Evolutionary conservation across 2,329 filamentous ascomycete species (phyloP).

Genomic region (Aspergillus fumigatus): DNA sequence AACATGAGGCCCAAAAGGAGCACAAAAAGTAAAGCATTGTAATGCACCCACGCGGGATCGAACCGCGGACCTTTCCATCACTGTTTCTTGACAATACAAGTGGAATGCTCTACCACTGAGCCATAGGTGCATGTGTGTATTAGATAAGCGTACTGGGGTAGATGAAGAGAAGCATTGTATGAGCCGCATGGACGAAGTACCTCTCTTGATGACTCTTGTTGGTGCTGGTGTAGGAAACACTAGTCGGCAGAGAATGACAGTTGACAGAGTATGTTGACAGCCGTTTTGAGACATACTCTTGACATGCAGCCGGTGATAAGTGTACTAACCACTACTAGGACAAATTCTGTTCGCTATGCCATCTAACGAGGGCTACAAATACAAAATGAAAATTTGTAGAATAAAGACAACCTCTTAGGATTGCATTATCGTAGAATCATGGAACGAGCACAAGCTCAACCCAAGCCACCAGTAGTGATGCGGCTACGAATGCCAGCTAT

Average conservation of each 20-base stretch:
- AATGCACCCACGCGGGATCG: not conserved
- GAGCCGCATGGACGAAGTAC: not conserved
- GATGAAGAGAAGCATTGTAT: not conserved
- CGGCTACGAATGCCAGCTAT: not conserved
- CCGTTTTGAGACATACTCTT: not conserved
- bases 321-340: not conserved
- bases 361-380: not conserved
- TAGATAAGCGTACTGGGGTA: not conserved
- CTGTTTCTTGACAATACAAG: not conserved
- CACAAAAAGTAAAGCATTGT: not conserved
- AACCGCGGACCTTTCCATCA: not conserved
- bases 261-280: not conserved
- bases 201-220: not conserved
- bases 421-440: not conserved
- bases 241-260: not conserved
- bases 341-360: not conserved
- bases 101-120: not conserved
- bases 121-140: not conserved
- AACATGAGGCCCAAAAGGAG: not conserved
- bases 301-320: not conserved
- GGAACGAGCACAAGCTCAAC: not conserved
- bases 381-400: not conserved
- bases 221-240: not conserved
- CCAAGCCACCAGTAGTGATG: not conserved
- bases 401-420: not conserved